Conservation (phyloP, 1,284 basidiomycete species). For the Mycosarcoma maydis region DNA sequence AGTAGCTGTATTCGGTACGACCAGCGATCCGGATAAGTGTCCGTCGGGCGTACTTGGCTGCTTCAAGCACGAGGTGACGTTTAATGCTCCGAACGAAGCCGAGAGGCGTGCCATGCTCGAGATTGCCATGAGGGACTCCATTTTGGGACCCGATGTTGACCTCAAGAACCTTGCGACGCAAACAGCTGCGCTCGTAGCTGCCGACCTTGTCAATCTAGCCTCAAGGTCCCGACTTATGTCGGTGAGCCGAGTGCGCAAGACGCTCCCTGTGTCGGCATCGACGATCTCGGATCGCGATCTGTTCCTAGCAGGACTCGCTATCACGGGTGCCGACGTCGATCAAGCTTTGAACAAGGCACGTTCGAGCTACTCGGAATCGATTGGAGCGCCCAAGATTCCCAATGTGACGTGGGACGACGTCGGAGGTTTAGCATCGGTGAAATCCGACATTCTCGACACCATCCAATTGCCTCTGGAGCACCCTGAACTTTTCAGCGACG, state of each 20-base stretch:
- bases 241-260: slow-evolving; percentile 71
- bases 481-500: slow-evolving; percentile 90
- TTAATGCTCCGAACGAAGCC: slow-evolving; percentile 80
- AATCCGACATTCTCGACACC: slow-evolving; percentile 93
- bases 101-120: slow-evolving; percentile 77
- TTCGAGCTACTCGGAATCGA: slow-evolving; percentile 85
- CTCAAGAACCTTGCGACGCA: slow-evolving; percentile 79
- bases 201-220: slow-evolving; percentile 81
- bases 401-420: slow-evolving; percentile 98
- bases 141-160: slow-evolving; percentile 81
- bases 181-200: slow-evolving; percentile 89
- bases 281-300: slow-evolving; percentile 38
- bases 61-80: slow-evolving; percentile 87
- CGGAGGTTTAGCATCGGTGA: slow-evolving; percentile 87
- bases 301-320: slow-evolving; percentile 71
- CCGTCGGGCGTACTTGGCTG: slow-evolving; percentile 76
- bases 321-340: slow-evolving; percentile 79
- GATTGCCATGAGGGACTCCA: slow-evolving; percentile 70
- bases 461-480: slow-evolving; percentile 94
- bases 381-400: slow-evolving; percentile 96
- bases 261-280: slow-evolving; percentile 16
- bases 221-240: slow-evolving; percentile 74
- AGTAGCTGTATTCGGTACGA: slow-evolving; percentile 74
- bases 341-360: slow-evolving; percentile 80
- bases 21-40: slow-evolving; percentile 76